These are phyloP conservation scores for Lentinula boryana DNA, from an alignment of 768 basidiomycete species.

Conservation along the genomic window DNA sequence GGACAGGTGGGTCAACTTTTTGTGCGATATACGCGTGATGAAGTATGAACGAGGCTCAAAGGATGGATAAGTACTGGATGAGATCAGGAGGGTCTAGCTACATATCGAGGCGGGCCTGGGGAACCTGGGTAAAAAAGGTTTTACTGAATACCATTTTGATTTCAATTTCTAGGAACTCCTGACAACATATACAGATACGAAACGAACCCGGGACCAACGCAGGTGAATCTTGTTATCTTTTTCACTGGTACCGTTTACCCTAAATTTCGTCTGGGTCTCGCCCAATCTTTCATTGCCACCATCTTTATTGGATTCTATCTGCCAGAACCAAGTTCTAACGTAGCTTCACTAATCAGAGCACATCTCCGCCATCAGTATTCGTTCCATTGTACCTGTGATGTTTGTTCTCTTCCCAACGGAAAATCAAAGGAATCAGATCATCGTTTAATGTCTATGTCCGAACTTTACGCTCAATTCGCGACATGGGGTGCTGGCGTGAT, in stretches of 20 bases:
- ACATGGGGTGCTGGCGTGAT: conserved; percentile 43
- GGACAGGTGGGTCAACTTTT: conserved; percentile 35
- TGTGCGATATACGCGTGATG: not conserved
- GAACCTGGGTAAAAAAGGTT: not conserved
- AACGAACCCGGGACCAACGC: conserved; percentile 43
- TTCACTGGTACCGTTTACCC: not conserved
- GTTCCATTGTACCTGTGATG: conserved; percentile 52
- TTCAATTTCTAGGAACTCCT: conserved; percentile 43
- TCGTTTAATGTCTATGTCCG: conserved; percentile 40
- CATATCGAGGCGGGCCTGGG: not conserved
- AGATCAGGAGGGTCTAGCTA: not conserved
- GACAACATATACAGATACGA: conserved; percentile 57
- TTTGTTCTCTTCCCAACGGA: conserved; percentile 47
- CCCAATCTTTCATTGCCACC: not conserved
- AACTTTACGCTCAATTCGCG: conserved; percentile 37
- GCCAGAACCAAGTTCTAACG: not conserved
- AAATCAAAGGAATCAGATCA: conserved; percentile 46
- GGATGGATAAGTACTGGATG: not conserved
- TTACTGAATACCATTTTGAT: not conserved
- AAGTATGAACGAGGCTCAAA: not conserved
- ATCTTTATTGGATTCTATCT: not conserved
- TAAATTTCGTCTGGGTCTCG: not conserved
- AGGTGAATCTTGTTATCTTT: conserved; percentile 28
- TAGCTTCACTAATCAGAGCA: conserved; percentile 25
- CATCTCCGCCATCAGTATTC: conserved; percentile 46